phyloP scores from a whole-genome alignment of 1,284 basidiomycete genomes.

The Ustilago tritici region DNA sequence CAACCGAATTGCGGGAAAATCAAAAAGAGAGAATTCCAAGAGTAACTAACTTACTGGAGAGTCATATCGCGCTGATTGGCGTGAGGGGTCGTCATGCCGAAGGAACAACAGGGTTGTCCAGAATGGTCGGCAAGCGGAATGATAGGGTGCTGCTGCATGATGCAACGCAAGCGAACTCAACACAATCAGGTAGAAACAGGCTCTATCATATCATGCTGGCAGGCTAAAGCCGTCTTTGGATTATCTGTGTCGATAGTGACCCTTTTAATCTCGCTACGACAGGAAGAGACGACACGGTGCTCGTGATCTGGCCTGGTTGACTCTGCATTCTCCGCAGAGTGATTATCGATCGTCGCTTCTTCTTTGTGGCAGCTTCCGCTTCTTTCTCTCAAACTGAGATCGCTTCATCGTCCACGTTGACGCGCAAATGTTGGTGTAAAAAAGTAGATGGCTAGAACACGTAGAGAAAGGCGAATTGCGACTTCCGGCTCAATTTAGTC shows the following conservation, averaged over 20 bases:
- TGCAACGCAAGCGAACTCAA: constrained; percentile 9
- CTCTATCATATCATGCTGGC: too few species aligned
- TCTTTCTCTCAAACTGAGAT: background rate
- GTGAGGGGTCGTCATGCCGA: background rate
- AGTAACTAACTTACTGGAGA: background rate
- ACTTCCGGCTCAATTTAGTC: background rate
- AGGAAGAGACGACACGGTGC: background rate
- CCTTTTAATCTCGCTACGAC: constrained; percentile 3
- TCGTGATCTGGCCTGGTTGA: background rate
- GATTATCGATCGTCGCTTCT: background rate
- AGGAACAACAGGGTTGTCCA: background rate
- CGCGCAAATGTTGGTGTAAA: too few species aligned
- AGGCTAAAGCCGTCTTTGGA: background rate
- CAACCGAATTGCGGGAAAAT: constrained; percentile 1
- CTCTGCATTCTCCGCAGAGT: background rate
- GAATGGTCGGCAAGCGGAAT: background rate
- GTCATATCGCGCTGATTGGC: background rate
- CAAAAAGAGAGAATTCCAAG: background rate
- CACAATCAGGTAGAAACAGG: background rate
- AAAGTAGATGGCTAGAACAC: too few species aligned
- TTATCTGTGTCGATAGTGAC: background rate
- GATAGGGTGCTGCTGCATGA: constrained; percentile 9
- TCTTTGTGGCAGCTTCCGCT: background rate
- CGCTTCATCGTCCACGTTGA: background rate
- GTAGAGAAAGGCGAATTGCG: too few species aligned